Evolutionary conservation across 2,329 filamentous ascomycete species (phyloP), one percentile per base, ranked within the genome.

Genomic region (Capronia coronata): DNA sequence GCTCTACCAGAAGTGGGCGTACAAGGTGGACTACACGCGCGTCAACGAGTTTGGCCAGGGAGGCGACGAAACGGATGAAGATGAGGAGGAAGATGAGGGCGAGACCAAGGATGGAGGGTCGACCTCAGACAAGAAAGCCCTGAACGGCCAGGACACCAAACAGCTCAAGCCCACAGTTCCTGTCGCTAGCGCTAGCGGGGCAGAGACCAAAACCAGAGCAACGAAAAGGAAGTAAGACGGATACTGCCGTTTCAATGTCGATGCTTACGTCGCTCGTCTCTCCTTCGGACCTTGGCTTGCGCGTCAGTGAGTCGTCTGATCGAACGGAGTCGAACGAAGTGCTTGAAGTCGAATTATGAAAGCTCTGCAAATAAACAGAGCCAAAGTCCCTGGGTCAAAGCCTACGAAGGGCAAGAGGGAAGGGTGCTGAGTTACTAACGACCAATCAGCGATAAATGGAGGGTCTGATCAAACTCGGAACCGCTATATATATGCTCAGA

Each of bases 31-130:
- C 68, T 93, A 91, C 71, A 84, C 78, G 9, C 82, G 93, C 55
- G 86, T 98, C 65, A 98, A 98, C 68, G 93, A 98, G 69, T 98
- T 97, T 65, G 93, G 93, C 7, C 93, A 97, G 74, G 93, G 91
- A 29, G 93, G 93, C n/a, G 91, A 94, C n/a, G 86, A 87, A 21
- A 87, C 89, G 18, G 78, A 80, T 42, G 74, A 77, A 53, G 76
- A 75, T 48, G 72, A 73, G 51, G 76, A 76, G 40, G 76, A 77
- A 61, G 51, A 51, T 11, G 37, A 50, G 13, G 53, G 52, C 47
- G 49, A 48, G 37, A 37, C 27, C 29, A 37, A 56, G 37, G 46
- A 56, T 13, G 32, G 16, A n/a, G 18, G 34, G 38, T n/a, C 22
- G 6, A 25, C 18, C 10, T 21, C n/a, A 34, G 30, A 8, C 30